phyloP scores from a whole-genome alignment of 331 rosid species.

The Prunus yedoensis region DNA sequence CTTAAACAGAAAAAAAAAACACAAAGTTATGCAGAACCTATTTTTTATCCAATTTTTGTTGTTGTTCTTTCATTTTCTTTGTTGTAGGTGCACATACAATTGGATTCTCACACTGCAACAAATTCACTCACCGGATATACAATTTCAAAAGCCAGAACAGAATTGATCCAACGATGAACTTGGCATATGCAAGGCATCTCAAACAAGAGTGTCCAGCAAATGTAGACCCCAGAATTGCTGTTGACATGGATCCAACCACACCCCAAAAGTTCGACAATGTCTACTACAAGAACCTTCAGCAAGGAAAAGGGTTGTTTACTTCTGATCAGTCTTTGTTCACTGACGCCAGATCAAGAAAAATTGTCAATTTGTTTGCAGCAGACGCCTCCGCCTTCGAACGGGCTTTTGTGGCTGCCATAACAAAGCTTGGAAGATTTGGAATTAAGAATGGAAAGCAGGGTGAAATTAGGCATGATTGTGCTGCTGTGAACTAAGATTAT shows the following conservation, averaged over 20 bases:
- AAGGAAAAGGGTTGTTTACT: conserved; percentile 70
- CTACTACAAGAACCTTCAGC: conserved; percentile 79
- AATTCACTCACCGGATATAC: conserved; percentile 53
- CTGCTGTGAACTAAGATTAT: conserved; percentile 44
- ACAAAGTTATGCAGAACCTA: too few relatives aligned
- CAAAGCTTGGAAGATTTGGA: conserved; percentile 69
- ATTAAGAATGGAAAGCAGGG: conserved; percentile 57
- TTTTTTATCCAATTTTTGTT: too few relatives aligned
- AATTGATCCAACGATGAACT: conserved; percentile 64
- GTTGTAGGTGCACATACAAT: conserved; percentile 80
- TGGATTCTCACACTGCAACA: conserved; percentile 76
- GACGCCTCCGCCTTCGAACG: conserved; percentile 52
- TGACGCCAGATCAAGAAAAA: conserved; percentile 49
- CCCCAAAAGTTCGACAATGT: conserved; percentile 60
- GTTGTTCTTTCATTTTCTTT: too few relatives aligned
- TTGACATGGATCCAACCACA: conserved; percentile 61
- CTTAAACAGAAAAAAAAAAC: not conserved
- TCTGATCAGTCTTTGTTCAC: conserved; percentile 78
- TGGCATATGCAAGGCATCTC: conserved; percentile 46
- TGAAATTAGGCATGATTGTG: conserved; percentile 59
- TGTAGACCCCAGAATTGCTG: conserved; percentile 55
- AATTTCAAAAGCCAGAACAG: conserved; percentile 51
- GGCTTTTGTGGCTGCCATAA: conserved; percentile 66
- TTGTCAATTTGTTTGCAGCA: conserved; percentile 68
- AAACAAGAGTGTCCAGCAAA: conserved; percentile 49